Conservation (phyloP, 2,329 filamentous ascomycete genomes). For the Amesomyces nigricolor region DNA sequence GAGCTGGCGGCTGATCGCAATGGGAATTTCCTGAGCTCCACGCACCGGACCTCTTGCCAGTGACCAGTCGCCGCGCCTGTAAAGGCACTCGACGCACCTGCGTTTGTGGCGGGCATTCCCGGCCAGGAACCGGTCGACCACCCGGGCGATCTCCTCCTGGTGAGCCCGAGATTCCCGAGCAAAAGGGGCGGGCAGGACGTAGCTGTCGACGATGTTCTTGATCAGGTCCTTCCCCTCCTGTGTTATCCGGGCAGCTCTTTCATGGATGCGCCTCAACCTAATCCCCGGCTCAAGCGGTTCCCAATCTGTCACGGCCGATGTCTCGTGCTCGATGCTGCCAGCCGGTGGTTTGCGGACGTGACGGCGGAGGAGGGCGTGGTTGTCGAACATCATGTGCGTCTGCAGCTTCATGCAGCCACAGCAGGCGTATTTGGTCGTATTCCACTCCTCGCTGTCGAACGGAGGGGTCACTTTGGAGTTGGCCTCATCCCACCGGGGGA, state of each 20-base stretch:
- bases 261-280: conserved; percentile 5
- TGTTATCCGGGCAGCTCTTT: neutral
- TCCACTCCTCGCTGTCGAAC: conserved; percentile 12
- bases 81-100: conserved; percentile 17
- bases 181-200: neutral
- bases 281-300: conserved; percentile 6
- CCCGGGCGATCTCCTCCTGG: neutral
- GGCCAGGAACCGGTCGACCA: neutral
- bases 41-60: no score
- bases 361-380: conserved; percentile 19
- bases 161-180: neutral
- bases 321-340: conserved; percentile 11
- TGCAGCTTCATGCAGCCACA: conserved; percentile 23
- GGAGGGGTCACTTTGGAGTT: conserved; percentile 7
- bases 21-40: neutral
- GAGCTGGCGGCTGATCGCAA: conserved; percentile 2
- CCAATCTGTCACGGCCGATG: conserved; percentile 21
- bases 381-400: conserved; percentile 23
- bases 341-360: conserved; percentile 20
- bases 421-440: conserved; percentile 21
- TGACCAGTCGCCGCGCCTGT: neutral
- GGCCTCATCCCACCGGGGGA: conserved; percentile 11
- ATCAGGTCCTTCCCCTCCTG: neutral
- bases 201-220: neutral
- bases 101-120: conserved; percentile 16